A percentile compares a stretch with the other conserved stretches of the same genome.
Evolutionary conservation across 768 basidiomycete genomes (phyloP).

Genomic region (Kwoniella europaea): DNA sequence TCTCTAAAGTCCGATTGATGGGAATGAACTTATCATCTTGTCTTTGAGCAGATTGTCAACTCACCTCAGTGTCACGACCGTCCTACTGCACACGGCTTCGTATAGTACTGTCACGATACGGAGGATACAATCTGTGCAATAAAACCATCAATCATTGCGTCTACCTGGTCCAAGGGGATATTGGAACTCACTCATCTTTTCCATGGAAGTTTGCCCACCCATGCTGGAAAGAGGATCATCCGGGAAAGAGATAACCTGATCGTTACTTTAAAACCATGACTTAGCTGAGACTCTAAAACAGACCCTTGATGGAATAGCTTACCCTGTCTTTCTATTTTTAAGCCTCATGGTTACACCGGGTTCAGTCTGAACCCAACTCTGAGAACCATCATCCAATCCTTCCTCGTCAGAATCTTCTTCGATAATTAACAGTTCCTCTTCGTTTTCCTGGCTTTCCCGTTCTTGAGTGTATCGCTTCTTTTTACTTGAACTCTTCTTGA

Average conservation of each 20-base stretch:
- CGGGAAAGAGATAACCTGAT: slow-evolving; percentile 37
- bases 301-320: not conserved
- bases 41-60: not conserved
- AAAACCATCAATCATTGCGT: too few species aligned
- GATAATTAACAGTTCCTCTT: not conserved
- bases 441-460: slow-evolving; percentile 1
- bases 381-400: not conserved
- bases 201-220: slow-evolving; percentile 19
- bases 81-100: slow-evolving; percentile 39
- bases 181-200: slow-evolving; percentile 20
- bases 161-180: too few species aligned
- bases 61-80: slow-evolving; percentile 43
- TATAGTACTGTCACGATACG: slow-evolving; percentile 36
- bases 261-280: slow-evolving; percentile 4
- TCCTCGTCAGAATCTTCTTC: not conserved
- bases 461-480: not conserved
- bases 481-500: slow-evolving; percentile 1
- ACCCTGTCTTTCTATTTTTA: slow-evolving; percentile 47
- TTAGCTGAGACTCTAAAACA: too few species aligned
- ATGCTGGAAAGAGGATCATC: slow-evolving; percentile 29
- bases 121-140: slow-evolving; percentile 30
- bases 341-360: slow-evolving; percentile 26
- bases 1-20: slow-evolving; percentile 65
- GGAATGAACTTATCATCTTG: not conserved
- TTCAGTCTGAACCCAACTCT: not conserved